phyloP scores from a whole-genome alignment of 1,284 basidiomycete species.

The Puccinia triticina region DNA sequence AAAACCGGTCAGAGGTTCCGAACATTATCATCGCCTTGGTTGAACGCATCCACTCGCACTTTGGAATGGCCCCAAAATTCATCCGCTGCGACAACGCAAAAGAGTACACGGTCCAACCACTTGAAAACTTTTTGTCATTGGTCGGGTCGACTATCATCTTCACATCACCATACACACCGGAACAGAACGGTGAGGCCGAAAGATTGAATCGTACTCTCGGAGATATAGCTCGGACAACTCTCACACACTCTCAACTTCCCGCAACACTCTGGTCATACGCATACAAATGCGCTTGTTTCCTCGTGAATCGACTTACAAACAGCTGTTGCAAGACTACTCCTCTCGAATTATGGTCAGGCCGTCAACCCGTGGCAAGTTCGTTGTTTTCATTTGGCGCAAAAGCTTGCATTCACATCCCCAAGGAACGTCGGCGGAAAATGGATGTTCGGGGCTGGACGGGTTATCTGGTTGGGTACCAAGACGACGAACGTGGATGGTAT shows the following conservation, averaged over 20 bases:
- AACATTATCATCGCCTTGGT: neutral
- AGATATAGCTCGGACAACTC: conserved; percentile 20
- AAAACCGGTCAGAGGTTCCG: neutral
- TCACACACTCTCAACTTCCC: neutral
- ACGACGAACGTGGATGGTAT: neutral
- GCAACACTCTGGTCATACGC: conserved; percentile 11
- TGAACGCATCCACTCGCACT: neutral
- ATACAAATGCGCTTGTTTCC: neutral
- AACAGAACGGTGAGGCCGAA: conserved; percentile 34
- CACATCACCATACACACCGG: conserved; percentile 6
- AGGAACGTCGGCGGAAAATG: conserved; percentile 7
- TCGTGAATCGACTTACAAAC: conserved; percentile 26
- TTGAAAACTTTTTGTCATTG: neutral
- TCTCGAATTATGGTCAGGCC: neutral
- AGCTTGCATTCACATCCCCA: conserved; percentile 8
- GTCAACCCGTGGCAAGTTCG: neutral
- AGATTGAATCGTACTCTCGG: conserved; percentile 15
- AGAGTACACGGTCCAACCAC: neutral
- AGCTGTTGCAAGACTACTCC: neutral
- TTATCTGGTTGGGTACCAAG: neutral
- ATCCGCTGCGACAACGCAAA: neutral
- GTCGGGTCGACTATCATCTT: neutral
- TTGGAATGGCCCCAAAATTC: neutral
- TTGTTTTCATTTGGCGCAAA: neutral
- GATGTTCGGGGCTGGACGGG: neutral